Conservation (phyloP, 2,329 filamentous ascomycete species). For the Scorias spongiosa region DNA sequence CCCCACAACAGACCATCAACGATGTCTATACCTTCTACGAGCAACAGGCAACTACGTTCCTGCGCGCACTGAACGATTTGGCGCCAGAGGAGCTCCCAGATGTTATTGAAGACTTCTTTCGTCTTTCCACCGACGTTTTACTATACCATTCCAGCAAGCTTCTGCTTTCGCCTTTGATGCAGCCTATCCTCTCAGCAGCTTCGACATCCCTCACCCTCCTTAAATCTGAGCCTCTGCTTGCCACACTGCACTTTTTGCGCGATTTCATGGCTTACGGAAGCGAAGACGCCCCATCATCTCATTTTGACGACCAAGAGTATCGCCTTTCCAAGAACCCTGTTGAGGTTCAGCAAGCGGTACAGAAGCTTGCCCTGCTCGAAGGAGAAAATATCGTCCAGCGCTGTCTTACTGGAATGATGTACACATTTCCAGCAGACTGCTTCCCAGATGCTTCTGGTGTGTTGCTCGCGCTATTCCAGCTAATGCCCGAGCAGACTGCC, state of each 20-base stretch:
- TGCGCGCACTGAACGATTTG: slow-evolving; percentile 76
- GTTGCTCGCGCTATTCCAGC: slow-evolving; percentile 75
- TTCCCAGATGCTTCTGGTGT: slow-evolving; percentile 89
- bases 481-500: slow-evolving; percentile 66
- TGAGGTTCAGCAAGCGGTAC: slow-evolving; percentile 59
- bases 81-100: slow-evolving; percentile 63
- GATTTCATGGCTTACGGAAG: slow-evolving; percentile 83
- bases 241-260: slow-evolving; percentile 81
- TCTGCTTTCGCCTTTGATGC: slow-evolving; percentile 62
- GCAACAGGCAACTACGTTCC: slow-evolving; percentile 76
- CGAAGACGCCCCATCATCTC: slow-evolving; percentile 46
- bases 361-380: slow-evolving; percentile 51
- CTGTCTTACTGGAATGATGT: slow-evolving; percentile 96
- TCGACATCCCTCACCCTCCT: slow-evolving; percentile 76
- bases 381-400: slow-evolving; percentile 69
- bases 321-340: slow-evolving; percentile 43
- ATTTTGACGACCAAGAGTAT: slow-evolving; percentile 42
- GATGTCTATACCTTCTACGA: slow-evolving; percentile 93
- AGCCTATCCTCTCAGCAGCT: slow-evolving; percentile 73
- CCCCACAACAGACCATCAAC: slow-evolving; percentile 66
- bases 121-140: slow-evolving; percentile 76
- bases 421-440: slow-evolving; percentile 89
- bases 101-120: slow-evolving; percentile 94
- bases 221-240: slow-evolving; percentile 80
- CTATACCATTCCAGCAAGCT: slow-evolving; percentile 82